Evolutionary conservation across 305 asterid species (phyloP).

Genomic region (Ilex paraguariensis): DNA sequence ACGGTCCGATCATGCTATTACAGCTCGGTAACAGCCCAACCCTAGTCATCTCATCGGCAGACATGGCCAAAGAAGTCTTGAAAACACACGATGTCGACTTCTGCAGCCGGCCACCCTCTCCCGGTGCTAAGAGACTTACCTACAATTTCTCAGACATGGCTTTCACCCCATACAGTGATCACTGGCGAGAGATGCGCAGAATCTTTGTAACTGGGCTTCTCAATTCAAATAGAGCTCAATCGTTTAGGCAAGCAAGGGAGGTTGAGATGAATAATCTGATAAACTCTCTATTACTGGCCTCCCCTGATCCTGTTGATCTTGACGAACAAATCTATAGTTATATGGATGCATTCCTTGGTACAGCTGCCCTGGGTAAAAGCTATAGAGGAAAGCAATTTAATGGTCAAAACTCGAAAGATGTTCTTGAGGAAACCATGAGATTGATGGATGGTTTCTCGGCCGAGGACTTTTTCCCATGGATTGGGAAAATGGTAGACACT

Average conservation of each 20-base stretch:
- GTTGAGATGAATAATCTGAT: no score
- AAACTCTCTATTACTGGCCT: constrained; percentile 8
- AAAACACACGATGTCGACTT: no score
- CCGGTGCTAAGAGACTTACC: no score
- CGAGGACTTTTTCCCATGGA: constrained; percentile 23
- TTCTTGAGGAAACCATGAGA: constrained; percentile 14
- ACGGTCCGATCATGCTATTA: constrained; percentile 5
- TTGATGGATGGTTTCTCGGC: constrained; percentile 14
- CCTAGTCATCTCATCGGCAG: no score
- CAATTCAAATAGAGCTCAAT: no score
- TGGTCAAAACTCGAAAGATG: constrained; percentile 10
- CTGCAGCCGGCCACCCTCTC: no score
- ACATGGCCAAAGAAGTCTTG: no score
- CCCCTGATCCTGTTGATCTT: constrained; percentile 9
- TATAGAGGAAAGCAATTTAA: constrained; percentile 10
- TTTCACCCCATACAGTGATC: no score
- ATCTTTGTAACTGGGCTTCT: no score
- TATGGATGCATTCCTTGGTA: constrained; percentile 11
- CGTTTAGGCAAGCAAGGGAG: no score
- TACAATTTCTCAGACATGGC: no score
- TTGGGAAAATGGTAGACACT: constrained; percentile 20
- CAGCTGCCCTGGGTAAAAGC: constrained; percentile 19
- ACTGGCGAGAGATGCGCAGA: no score
- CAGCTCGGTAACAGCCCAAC: constrained; percentile 1
- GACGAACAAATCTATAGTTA: constrained; percentile 14